Percentiles rank a stretch among this genome's conserved stretches.
These are phyloP conservation scores for Lycium barbarum DNA, from an alignment of 257 asterid species.

Conservation along the genomic window DNA sequence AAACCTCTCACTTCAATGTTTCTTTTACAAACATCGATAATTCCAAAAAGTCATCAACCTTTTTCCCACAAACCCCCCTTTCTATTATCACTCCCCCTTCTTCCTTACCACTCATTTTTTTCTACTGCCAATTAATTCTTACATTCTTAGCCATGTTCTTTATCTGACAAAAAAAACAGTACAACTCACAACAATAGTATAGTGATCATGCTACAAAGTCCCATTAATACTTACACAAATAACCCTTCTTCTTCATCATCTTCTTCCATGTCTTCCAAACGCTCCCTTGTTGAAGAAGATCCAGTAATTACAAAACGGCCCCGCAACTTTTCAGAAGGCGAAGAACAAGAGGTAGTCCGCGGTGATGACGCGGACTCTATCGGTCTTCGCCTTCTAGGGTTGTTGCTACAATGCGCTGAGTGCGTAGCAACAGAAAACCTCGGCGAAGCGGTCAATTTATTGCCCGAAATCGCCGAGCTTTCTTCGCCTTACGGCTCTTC, in stretches of 20 bases:
- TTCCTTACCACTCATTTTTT: slow-evolving; percentile 5
- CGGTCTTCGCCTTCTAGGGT: slow-evolving; percentile 75
- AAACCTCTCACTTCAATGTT: slow-evolving; percentile 24
- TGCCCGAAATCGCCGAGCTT: slow-evolving; percentile 85
- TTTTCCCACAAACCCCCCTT: slow-evolving; percentile 16
- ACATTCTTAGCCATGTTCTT: not conserved
- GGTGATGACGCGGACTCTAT: slow-evolving; percentile 47
- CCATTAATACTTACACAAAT: not conserved
- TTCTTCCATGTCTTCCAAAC: slow-evolving; percentile 34
- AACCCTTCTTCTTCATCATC: not conserved
- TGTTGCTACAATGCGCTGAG: slow-evolving; percentile 91
- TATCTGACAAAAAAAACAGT: not conserved
- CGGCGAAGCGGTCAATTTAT: slow-evolving; percentile 64
- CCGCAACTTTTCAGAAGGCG: slow-evolving; percentile 24
- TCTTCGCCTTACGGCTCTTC: slow-evolving; percentile 93
- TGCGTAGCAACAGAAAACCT: slow-evolving; percentile 78
- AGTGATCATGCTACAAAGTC: slow-evolving; percentile 6
- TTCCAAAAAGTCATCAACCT: slow-evolving; percentile 29
- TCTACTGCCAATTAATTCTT: not conserved
- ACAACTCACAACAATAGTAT: not conserved
- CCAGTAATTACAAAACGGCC: slow-evolving; percentile 24
- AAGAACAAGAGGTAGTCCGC: not conserved
- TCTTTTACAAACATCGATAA: slow-evolving; percentile 20
- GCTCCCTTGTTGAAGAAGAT: slow-evolving; percentile 26
- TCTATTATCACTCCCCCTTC: not conserved